Base-by-base conservation (phyloP, 805 yeast genomes). In the Sungouiella blattae region DNA sequence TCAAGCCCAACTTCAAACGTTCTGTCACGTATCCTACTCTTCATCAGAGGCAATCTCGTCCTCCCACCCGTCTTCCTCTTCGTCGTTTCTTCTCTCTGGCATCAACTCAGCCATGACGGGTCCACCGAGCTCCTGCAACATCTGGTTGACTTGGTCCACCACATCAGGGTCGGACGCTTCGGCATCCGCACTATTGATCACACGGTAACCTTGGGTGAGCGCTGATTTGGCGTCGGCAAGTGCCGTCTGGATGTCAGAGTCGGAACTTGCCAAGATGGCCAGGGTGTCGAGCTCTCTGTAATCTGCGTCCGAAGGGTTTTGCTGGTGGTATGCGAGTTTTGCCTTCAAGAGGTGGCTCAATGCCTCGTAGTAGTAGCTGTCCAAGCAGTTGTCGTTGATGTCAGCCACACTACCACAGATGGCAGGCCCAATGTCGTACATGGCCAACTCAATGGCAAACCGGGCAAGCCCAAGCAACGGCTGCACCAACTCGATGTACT, bases 321-420 rank as follows among this genome's bases (percentile, higher is more conserved):
- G 26, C 14, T 44, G 38, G 11, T 41, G 40, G 27, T 40, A 43
- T 11, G 50, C 23, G 39, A 47, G 49, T 36, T 64, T 65, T 15
- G 67, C 67, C 33, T 46, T 49, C 38, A 84, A 60, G 43, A 78
- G 57, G 51, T 80, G 71, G 0, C 93, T 78, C 50, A 89, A 77
- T 0, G 93, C 94, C 52, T 87, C 94, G 44, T 88, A 64, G 56
- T 93, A 93, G 53, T 75, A 83, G 26, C 82, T 73, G 51, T 93
- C 98, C 38, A 87, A 67, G 41, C 87, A 78, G 49, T 80, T 82
- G 49, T 91, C 97, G 61, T 91, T 88, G 30, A 91, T 75, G 41
- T 84, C 91, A 49, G 82, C 81, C 12, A 82, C 69, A 17, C 73
- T 71, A 12, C 72, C 62, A 9, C 87, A 70, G n/a, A 87, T 78